Base-by-base conservation (phyloP, 1,284 basidiomycete genomes). In the Puccinia triticina region DNA sequence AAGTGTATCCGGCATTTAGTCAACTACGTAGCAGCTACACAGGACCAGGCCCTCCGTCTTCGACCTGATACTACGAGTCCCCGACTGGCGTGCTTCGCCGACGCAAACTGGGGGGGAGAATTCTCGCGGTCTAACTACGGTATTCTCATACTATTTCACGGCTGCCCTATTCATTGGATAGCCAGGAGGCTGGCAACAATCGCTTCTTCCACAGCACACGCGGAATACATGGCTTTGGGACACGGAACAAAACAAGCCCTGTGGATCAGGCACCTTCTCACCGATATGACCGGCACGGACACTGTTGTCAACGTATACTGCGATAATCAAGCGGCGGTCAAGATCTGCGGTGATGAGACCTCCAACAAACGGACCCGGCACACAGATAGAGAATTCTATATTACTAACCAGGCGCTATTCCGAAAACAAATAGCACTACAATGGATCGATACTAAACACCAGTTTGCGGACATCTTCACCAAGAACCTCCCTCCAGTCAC, bases 91-190 rank as follows among this genome's bases (percentile, higher is more conserved):
- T 32, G 32, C 23, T 67, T 34, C 32, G 37, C 21, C 32, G 66
- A 67, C 66, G 29, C 66, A 8, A 67, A 67, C 8, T 67, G 66
- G 66, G 66, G 66, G 7, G 66, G 66, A 21, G 32, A 67, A 34
- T 67, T 34, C 37, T 67, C 66, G 4, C 29, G 37, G 5, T 67
- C 66, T 8, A 67, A 23, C 11, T 32, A 43, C 32, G 66, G 66
- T 11, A 8, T 43, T 5, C 18, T 67, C 29, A 43, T 67, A 5
- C 21, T 43, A 11, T 23, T 34, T 21, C 23, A 34, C 21, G 66
- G 66, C 21, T 43, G 66, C 37, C 66, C 66, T 7, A 43, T 43
- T 43, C 40, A 43, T 12, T 43, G 40, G 40, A 12, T 43, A 12
- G 40, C 12, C 7, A 4, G 40, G 12, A 4, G 40, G 12, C 40